These are phyloP conservation scores for Candida vartiovaarae DNA, from an alignment of 805 yeast species.

Conservation along the genomic window DNA sequence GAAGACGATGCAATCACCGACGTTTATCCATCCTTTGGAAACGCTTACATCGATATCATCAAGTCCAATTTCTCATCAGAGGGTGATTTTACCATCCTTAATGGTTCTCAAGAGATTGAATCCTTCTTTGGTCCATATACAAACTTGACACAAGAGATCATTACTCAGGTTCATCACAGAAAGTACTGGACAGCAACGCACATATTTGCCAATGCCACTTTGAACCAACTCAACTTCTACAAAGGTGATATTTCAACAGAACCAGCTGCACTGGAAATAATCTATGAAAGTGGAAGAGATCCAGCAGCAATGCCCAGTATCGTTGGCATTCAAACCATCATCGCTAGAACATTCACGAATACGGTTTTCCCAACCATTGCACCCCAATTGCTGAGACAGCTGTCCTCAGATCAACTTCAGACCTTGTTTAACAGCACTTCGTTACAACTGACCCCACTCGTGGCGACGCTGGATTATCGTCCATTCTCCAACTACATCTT, in stretches of 20 bases:
- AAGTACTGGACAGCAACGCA: slow-evolving; percentile 59
- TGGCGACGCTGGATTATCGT: slow-evolving; percentile 36
- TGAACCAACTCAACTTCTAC: slow-evolving; percentile 4
- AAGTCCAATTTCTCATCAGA: slow-evolving; percentile 17
- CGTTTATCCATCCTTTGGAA: slow-evolving; percentile 16
- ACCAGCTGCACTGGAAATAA: slow-evolving; percentile 35
- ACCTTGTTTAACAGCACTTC: slow-evolving; percentile 16
- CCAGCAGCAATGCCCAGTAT: slow-evolving; percentile 42
- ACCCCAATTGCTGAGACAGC: slow-evolving; percentile 25
- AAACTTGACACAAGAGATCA: slow-evolving; percentile 31
- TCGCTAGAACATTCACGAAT: slow-evolving; percentile 28
- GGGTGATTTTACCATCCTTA: slow-evolving; percentile 32
- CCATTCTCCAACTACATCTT: slow-evolving; percentile 45
- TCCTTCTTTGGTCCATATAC: slow-evolving; percentile 15
- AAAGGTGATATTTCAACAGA: slow-evolving; percentile 15
- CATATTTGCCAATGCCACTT: slow-evolving; percentile 33
- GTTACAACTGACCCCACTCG: slow-evolving; percentile 26
- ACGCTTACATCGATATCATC: slow-evolving; percentile 18
- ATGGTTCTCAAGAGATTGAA: slow-evolving; percentile 20
- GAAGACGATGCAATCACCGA: slow-evolving; percentile 25
- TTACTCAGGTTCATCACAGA: slow-evolving; percentile 42
- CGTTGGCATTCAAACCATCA: slow-evolving; percentile 31
- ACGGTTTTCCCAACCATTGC: slow-evolving; percentile 14
- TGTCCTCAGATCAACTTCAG: slow-evolving; percentile 20
- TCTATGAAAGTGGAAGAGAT: slow-evolving; percentile 64